A percentile compares a stretch with the other conserved stretches of the same genome.
Conservation (phyloP, 148 eudicot genomes). For the Fagopyrum tataricum region DNA sequence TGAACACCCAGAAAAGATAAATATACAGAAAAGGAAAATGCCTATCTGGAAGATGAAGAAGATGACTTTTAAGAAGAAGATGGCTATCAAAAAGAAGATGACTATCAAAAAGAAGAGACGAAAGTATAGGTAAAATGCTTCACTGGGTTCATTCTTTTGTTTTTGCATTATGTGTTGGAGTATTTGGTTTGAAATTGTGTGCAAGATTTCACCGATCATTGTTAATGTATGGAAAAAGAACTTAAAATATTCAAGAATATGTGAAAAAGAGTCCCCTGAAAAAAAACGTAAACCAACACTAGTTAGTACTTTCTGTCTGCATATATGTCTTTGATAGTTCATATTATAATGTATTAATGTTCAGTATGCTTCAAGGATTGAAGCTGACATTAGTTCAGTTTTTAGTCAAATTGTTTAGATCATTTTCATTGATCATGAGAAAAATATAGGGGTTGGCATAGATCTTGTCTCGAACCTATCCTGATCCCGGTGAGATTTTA, state of each 20-base stretch:
- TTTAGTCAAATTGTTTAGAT: no score
- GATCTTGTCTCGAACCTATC: no score
- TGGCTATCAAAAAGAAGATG: constrained; percentile 17
- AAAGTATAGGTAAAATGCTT: background rate
- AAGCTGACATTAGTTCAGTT: no score
- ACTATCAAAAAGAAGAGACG: background rate
- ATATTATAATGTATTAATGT: background rate
- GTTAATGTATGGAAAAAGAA: background rate
- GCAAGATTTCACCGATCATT: background rate
- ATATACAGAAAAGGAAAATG: constrained; percentile 10
- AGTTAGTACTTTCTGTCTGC: background rate
- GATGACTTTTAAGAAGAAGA: constrained; percentile 20
- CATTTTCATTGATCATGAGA: no score
- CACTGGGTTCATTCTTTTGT: background rate
- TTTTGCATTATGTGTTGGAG: background rate
- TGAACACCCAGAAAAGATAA: constrained; percentile 15
- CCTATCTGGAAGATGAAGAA: constrained; percentile 16
- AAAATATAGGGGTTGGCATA: no score
- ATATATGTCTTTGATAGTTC: background rate
- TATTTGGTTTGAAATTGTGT: background rate
- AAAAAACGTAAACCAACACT: background rate
- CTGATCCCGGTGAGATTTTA: no score
- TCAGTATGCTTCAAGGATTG: no score
- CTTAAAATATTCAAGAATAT: background rate
- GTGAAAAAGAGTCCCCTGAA: background rate